Percentiles rank a stretch among this genome's conserved stretches.
phyloP scores from a whole-genome alignment of 495 filamentous ascomycete genomes.

The Penicillium cataractarum region DNA sequence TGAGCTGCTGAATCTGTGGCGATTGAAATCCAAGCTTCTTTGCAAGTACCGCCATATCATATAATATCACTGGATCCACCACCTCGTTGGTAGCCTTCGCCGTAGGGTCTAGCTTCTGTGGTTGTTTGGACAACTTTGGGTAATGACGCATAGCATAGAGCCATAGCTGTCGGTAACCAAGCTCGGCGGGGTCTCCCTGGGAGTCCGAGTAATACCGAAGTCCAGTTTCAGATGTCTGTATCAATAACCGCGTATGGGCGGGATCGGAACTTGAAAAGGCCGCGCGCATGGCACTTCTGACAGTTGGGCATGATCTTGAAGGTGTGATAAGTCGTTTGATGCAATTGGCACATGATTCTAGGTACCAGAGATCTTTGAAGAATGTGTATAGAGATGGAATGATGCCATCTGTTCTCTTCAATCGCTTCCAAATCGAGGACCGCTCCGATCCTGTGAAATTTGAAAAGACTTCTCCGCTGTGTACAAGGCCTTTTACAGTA shows the following conservation, averaged over 20 bases:
- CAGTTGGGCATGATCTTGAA: constrained; percentile 21
- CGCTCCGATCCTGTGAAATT: constrained; percentile 30
- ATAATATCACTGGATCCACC: constrained; percentile 28
- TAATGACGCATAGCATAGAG: constrained; percentile 33
- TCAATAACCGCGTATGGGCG: constrained; percentile 10
- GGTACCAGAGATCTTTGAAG: constrained; percentile 38
- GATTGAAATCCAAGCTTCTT: constrained; percentile 37
- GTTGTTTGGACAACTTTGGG: constrained; percentile 23
- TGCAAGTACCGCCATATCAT: constrained; percentile 35
- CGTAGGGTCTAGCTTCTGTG: constrained; percentile 23
- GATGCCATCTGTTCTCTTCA: constrained; percentile 20
- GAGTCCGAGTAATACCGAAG: constrained; percentile 17
- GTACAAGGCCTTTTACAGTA: constrained; percentile 8
- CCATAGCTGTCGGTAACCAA: constrained; percentile 29
- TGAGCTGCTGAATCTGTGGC: constrained; percentile 29
- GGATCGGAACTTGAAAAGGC: constrained; percentile 12
- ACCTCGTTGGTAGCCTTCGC: constrained; percentile 22
- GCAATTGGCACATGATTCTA: constrained; percentile 30
- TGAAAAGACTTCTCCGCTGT: constrained; percentile 30
- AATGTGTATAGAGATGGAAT: constrained; percentile 38
- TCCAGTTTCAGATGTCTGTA: constrained; percentile 27
- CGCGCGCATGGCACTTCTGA: constrained; percentile 15
- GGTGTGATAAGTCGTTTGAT: constrained; percentile 31
- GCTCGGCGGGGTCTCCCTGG: constrained; percentile 14
- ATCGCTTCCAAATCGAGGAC: constrained; percentile 26